Evolutionary conservation across 2,329 filamentous ascomycete species (phyloP).

Genomic region (Arthroderma sp.): DNA sequence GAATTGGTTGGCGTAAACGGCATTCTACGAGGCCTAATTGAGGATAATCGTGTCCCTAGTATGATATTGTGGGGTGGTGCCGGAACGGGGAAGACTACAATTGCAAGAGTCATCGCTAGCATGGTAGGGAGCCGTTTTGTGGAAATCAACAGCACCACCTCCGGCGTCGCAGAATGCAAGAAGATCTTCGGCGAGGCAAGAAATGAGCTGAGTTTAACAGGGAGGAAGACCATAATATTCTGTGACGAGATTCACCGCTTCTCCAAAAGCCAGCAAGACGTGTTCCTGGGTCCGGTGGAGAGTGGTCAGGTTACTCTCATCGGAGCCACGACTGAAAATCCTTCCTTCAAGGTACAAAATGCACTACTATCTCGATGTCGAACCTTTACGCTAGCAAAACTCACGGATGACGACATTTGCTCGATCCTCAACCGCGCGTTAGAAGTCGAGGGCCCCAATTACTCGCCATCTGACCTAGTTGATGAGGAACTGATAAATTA

Average conservation of each 20-base stretch:
- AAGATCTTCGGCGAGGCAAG: slow-evolving; percentile 77
- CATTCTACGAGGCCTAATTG: slow-evolving; percentile 75
- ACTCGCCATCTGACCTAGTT: slow-evolving; percentile 43
- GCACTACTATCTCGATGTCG: slow-evolving; percentile 80
- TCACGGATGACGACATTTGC: slow-evolving; percentile 58
- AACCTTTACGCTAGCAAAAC: slow-evolving; percentile 71
- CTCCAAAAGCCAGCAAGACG: slow-evolving; percentile 83
- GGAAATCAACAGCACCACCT: slow-evolving; percentile 88
- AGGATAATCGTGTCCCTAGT: slow-evolving; percentile 71
- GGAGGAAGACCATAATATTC: slow-evolving; percentile 87
- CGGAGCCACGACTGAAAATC: slow-evolving; percentile 93
- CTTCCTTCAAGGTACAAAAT: slow-evolving; percentile 80
- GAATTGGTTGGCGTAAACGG: slow-evolving; percentile 75
- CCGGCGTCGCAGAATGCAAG: slow-evolving; percentile 80
- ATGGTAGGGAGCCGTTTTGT: slow-evolving; percentile 76
- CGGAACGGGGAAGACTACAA: slow-evolving; percentile 47
- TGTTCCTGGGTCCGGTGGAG: slow-evolving; percentile 87
- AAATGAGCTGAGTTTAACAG: slow-evolving; percentile 66
- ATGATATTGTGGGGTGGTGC: slow-evolving; percentile 71
- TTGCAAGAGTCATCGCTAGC: slow-evolving; percentile 77
- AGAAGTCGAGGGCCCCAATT: slow-evolving; percentile 43
- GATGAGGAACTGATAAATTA: slow-evolving; percentile 68
- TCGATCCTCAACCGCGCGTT: slow-evolving; percentile 67
- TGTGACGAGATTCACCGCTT: slow-evolving; percentile 95
- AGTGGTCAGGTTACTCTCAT: slow-evolving; percentile 81